A percentile compares a stretch with the other conserved stretches of the same genome.
phyloP scores from a whole-genome alignment of 371 early-diverging fungal species.

The Mucor mucedo region DNA sequence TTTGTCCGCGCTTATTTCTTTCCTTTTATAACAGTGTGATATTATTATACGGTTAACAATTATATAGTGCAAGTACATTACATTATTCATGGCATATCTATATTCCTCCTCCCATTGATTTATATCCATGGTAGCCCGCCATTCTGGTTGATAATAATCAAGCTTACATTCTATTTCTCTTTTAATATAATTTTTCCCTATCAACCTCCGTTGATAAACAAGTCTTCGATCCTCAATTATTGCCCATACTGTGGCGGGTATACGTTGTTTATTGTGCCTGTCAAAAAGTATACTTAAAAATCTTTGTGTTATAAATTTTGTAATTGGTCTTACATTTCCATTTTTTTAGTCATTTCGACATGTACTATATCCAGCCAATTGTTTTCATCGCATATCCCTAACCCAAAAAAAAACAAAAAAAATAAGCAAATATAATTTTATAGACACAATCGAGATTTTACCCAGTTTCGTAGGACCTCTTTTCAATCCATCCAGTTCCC shows the following conservation, averaged over 20 bases:
- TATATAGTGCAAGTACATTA: slow-evolving; percentile 3
- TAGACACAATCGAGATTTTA: slow-evolving; percentile 8
- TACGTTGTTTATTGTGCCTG: slow-evolving; percentile 19
- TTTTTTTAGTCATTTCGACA: slow-evolving; percentile 15
- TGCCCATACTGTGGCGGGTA: slow-evolving; percentile 25
- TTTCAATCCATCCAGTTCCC: slow-evolving; percentile 59
- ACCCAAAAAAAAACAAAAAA: neutral
- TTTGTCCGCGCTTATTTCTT: slow-evolving; percentile 21
- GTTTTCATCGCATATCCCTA: slow-evolving; percentile 20
- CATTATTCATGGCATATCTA: slow-evolving; percentile 17
- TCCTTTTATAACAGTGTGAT: slow-evolving; percentile 5
- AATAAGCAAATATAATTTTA: neutral
- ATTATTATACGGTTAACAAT: neutral
- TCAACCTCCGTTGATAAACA: slow-evolving; percentile 24
- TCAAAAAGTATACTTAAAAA: slow-evolving; percentile 1
- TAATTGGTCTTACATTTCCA: slow-evolving; percentile 16
- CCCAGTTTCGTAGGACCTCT: slow-evolving; percentile 40
- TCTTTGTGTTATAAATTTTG: neutral
- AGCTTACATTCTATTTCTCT: slow-evolving; percentile 20
- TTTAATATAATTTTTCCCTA: slow-evolving; percentile 19
- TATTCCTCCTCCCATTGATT: slow-evolving; percentile 33
- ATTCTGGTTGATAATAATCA: slow-evolving; percentile 22
- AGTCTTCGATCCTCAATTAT: slow-evolving; percentile 27
- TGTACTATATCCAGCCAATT: slow-evolving; percentile 24
- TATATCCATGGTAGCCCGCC: slow-evolving; percentile 14